Conservation (phyloP, 257 asterid genomes). For the Penstemon eatonii region DNA sequence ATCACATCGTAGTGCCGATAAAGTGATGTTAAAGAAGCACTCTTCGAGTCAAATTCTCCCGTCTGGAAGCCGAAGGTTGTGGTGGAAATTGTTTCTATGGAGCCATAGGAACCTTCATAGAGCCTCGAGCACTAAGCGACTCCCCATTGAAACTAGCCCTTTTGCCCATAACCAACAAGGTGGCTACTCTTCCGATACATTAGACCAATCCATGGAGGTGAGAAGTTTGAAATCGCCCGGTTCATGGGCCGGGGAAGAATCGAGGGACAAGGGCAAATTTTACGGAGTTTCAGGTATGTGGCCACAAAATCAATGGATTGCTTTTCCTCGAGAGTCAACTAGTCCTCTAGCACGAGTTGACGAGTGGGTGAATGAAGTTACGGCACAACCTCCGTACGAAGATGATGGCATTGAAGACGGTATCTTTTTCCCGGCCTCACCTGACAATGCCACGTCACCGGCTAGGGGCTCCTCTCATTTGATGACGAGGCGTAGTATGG, state of each 20-base stretch:
- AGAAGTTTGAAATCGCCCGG: conserved; percentile 41
- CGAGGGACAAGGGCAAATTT: conserved; percentile 32
- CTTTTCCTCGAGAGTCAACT: conserved; percentile 57
- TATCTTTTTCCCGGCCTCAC: conserved; percentile 38
- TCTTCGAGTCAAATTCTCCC: conserved; percentile 82
- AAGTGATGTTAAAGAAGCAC: conserved; percentile 71
- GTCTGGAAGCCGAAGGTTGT: conserved; percentile 63
- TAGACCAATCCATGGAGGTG: conserved; percentile 39
- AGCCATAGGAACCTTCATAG: conserved; percentile 66
- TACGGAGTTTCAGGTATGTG: conserved; percentile 58
- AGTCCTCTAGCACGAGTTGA: conserved; percentile 44
- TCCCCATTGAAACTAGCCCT: conserved; percentile 31
- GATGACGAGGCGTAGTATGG: conserved; percentile 8
- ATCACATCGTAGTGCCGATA: conserved; percentile 61
- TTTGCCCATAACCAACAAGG: conserved; percentile 51
- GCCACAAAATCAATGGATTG: conserved; percentile 91
- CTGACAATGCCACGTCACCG: conserved; percentile 35
- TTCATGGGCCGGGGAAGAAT: conserved; percentile 32
- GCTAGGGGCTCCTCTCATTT: conserved; percentile 32
- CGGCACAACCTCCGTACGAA: conserved; percentile 40
- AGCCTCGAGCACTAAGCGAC: conserved; percentile 30
- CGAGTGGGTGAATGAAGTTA: conserved; percentile 65
- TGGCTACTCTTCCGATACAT: conserved; percentile 75
- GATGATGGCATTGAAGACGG: conserved; percentile 37
- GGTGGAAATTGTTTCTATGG: conserved; percentile 86